Percentiles rank a stretch among this genome's conserved stretches.
Conservation (phyloP, 768 basidiomycete species). For the Asterophora parasitica region DNA sequence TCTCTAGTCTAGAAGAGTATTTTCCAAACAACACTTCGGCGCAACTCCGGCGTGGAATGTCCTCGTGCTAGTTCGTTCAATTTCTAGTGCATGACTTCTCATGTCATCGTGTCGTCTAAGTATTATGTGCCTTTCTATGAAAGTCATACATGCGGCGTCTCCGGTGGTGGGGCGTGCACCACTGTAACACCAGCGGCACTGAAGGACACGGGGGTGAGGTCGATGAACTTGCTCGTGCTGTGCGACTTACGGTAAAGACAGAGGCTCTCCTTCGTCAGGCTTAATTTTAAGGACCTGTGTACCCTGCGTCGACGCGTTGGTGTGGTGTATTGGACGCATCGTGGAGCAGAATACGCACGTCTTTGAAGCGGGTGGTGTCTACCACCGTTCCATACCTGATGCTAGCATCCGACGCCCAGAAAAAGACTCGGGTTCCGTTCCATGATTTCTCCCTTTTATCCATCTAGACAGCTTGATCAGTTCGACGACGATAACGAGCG, state of each 20-base stretch:
- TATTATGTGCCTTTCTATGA: neutral
- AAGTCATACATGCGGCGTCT: neutral
- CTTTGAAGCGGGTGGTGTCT: constrained; percentile 12
- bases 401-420: constrained; percentile 19
- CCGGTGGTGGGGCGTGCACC: constrained; percentile 6
- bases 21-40: too few relatives aligned
- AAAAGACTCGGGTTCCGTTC: constrained; percentile 21
- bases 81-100: too few relatives aligned
- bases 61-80: too few relatives aligned
- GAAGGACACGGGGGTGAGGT: neutral
- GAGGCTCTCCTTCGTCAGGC: constrained; percentile 16
- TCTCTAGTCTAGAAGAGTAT: too few relatives aligned
- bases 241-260: constrained; percentile 22
- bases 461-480: constrained; percentile 1
- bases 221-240: neutral
- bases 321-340: neutral
- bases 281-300: constrained; percentile 19
- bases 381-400: constrained; percentile 22
- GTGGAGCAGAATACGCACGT: constrained; percentile 12
- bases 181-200: constrained; percentile 22
- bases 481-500: neutral
- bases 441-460: constrained; percentile 11
- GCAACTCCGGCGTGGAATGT: too few relatives aligned
- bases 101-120: too few relatives aligned
- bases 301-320: constrained; percentile 13